Evolutionary conservation across 305 asterid species (phyloP).

Genomic region (Plantago rigida): DNA sequence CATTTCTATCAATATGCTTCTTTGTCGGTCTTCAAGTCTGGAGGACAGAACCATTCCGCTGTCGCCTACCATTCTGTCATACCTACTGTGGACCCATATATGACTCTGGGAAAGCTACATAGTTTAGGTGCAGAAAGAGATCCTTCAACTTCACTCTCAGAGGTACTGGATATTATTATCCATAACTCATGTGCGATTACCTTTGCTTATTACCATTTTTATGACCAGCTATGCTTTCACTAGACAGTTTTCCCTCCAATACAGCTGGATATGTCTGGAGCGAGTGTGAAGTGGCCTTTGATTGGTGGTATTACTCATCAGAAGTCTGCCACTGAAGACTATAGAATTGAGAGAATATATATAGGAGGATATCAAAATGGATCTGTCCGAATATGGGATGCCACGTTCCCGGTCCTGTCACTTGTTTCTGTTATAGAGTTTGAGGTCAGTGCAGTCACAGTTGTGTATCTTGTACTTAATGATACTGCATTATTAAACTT

Average conservation of each 20-base stretch:
- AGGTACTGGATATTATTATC: constrained; percentile 42
- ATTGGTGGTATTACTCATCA: constrained; percentile 64
- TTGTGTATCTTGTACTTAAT: constrained; percentile 20
- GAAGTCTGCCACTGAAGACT: constrained; percentile 38
- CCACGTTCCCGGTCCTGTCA: constrained; percentile 64
- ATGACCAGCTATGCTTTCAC: constrained; percentile 34
- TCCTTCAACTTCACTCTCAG: constrained; percentile 33
- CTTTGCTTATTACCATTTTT: constrained; percentile 24
- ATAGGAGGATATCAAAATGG: constrained; percentile 93
- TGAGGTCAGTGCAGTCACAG: constrained; percentile 49
- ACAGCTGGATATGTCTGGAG: constrained; percentile 33
- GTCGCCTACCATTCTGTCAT: constrained; percentile 53
- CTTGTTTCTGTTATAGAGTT: constrained; percentile 45
- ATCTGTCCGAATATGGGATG: constrained; percentile 78
- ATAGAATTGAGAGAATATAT: constrained; percentile 52
- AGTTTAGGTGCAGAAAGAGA: constrained; percentile 33
- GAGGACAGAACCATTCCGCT: constrained; percentile 46
- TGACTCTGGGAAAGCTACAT: constrained; percentile 63
- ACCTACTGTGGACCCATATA: constrained; percentile 74
- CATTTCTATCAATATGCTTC: constrained; percentile 56
- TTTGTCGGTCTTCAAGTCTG: constrained; percentile 55
- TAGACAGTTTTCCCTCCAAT: constrained; percentile 53
- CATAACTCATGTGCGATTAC: constrained; percentile 18
- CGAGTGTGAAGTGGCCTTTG: constrained; percentile 61
- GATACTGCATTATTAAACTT: constrained; percentile 11